Percentiles rank a stretch among this genome's conserved stretches.
These are phyloP conservation scores for Penicillium taxi DNA, from an alignment of 495 filamentous ascomycete species.

Conservation along the genomic window DNA sequence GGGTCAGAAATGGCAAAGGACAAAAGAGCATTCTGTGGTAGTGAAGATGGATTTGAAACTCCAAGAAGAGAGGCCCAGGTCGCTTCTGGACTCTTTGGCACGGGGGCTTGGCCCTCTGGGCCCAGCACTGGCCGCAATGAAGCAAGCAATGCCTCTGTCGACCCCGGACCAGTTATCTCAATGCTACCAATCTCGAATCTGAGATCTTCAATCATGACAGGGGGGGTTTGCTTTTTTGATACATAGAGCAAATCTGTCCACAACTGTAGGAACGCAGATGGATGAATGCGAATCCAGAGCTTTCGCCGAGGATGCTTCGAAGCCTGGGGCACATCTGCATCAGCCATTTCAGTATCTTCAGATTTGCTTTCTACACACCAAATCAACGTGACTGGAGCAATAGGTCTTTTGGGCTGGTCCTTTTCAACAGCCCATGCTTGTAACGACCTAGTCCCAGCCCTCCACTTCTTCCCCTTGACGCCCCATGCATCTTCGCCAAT, in stretches of 20 bases:
- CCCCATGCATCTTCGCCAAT: slow-evolving; percentile 52
- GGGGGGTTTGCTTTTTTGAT: slow-evolving; percentile 62
- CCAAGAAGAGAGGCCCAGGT: slow-evolving; percentile 58
- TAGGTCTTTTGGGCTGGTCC: slow-evolving; percentile 44
- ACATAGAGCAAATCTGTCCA: slow-evolving; percentile 70
- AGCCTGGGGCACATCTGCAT: slow-evolving; percentile 17
- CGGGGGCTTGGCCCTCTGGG: slow-evolving; percentile 15
- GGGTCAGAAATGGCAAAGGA: slow-evolving; percentile 72
- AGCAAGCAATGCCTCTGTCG: slow-evolving; percentile 71
- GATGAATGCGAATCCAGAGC: slow-evolving; percentile 72
- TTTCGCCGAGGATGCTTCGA: slow-evolving; percentile 45
- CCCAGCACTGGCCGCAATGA: slow-evolving; percentile 52
- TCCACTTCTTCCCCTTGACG: slow-evolving; percentile 63
- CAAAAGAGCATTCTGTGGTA: slow-evolving; percentile 66
- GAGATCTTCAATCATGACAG: slow-evolving; percentile 75
- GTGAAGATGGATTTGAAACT: slow-evolving; percentile 65
- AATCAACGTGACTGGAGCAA: slow-evolving; percentile 71
- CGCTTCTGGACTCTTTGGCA: slow-evolving; percentile 37
- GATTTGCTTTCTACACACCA: slow-evolving; percentile 44
- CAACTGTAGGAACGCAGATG: slow-evolving; percentile 75
- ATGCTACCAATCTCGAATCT: slow-evolving; percentile 94
- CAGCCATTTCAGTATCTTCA: slow-evolving; percentile 31
- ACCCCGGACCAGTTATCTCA: slow-evolving; percentile 74
- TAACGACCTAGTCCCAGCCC: slow-evolving; percentile 60
- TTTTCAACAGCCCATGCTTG: slow-evolving; percentile 57